Conservation (phyloP, 768 basidiomycete genomes). For the Tricholomella constricta region DNA sequence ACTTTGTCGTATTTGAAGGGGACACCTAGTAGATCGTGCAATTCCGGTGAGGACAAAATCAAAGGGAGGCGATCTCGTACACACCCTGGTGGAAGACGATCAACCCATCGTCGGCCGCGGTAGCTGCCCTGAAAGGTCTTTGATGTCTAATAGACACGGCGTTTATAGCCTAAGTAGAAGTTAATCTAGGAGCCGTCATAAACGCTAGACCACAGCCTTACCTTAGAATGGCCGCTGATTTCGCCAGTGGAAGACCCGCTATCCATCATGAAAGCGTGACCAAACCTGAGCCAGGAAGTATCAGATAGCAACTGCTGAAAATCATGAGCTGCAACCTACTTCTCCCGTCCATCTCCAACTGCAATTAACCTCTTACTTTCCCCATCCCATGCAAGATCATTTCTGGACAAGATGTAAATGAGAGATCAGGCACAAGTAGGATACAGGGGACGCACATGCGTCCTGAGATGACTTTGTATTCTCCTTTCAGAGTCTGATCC, state of each 20-base stretch:
- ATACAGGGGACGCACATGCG: slow-evolving; percentile 53
- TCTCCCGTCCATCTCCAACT: slow-evolving; percentile 90
- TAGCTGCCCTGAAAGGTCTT: slow-evolving; percentile 88
- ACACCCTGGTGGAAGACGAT: slow-evolving; percentile 83
- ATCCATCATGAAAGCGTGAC: slow-evolving; percentile 82
- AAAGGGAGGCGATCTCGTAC: slow-evolving; percentile 3
- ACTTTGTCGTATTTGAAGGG: slow-evolving; percentile 93
- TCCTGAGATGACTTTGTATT: slow-evolving; percentile 75
- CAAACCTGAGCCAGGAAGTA: slow-evolving; percentile 56
- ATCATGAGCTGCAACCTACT: slow-evolving; percentile 40
- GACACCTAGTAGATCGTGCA: slow-evolving; percentile 48
- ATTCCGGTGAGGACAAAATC: neutral
- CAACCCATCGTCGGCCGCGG: slow-evolving; percentile 79
- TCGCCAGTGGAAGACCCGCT: slow-evolving; percentile 85
- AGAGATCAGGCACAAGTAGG: neutral
- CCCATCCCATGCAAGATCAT: slow-evolving; percentile 95
- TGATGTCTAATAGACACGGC: slow-evolving; percentile 87
- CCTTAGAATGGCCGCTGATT: slow-evolving; percentile 90
- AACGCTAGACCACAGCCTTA: slow-evolving; percentile 21
- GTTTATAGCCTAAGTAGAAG: slow-evolving; percentile 64
- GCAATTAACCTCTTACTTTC: slow-evolving; percentile 96
- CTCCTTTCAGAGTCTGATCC: slow-evolving; percentile 80
- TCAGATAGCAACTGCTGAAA: neutral
- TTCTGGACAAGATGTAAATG: slow-evolving; percentile 44
- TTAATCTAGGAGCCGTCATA: neutral